Base-by-base conservation (phyloP, 306 rosid genomes). In the peach (Prunus persica) region DNA sequence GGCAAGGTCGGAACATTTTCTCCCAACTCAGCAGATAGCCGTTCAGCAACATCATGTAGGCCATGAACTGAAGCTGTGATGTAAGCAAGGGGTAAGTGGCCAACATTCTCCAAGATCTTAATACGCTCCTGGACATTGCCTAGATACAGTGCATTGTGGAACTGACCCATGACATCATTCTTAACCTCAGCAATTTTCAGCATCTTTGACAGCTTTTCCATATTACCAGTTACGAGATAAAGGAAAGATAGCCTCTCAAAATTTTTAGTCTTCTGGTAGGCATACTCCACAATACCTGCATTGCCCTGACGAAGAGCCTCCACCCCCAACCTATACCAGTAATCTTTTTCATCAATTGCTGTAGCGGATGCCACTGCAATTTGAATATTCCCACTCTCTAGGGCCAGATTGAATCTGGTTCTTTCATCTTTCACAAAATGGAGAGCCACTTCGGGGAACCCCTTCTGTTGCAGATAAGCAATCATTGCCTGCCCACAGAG, bases 251-350 rank as follows among this genome's bases (percentile, higher is more conserved):
- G 78, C 70, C 98, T 91, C 78, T 93, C 97, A 82, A 91, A 91
- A 69, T 90, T 93, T 76, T 91, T 93, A 38, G 98, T 93, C 83
- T 88, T 93, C 89, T 93, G 98, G 81, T 93, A 93, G 38, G 98
- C 97, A 85, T 89, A 93, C 83, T 93, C 98, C 46, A 91, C 93
- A 57, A 88, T 93, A 80, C 98, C 97, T 45, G 94, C 83, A 81
- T 93, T 93, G 28, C 98, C 98, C 80, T 93, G 98, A 12, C 98
- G 93, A 81, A 93, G 97, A 72, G 97, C 98, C 83, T 91, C 98
- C 30, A 93, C 91, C 20, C 98, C 97, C 81, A 93, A 81, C 56
- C 86, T 91, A 47, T 91, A 93, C 98, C 98, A 93, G 82, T 88
- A 90, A 84, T 93, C 98, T 81, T 93, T 93, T 83, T 91, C 96